Evolutionary conservation across 2,329 filamentous ascomycete genomes (phyloP).

Genomic region (Alternaria incomplexa): DNA sequence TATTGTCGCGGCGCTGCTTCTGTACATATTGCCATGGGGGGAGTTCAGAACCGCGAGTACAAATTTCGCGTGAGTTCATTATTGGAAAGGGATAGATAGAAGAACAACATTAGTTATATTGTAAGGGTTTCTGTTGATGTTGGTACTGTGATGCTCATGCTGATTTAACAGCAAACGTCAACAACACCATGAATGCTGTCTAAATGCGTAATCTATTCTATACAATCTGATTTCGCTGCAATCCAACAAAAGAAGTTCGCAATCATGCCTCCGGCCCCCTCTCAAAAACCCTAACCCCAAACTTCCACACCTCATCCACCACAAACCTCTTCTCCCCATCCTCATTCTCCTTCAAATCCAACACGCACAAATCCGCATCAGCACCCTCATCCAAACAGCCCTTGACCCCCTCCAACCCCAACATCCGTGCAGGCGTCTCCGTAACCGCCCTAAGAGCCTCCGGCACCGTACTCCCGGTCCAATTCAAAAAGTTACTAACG

Average conservation of each 20-base stretch:
- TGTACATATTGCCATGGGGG: conserved; percentile 11
- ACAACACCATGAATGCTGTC: neutral
- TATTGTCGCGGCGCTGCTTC: neutral
- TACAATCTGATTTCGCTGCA: neutral
- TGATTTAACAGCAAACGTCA: too few species aligned
- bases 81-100: conserved; percentile 6
- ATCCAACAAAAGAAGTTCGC: neutral
- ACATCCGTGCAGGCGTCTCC: conserved; percentile 76
- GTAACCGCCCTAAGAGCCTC: conserved; percentile 76
- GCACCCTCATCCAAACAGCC: conserved; percentile 59
- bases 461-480: conserved; percentile 72
- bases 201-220: neutral
- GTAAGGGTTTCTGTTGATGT: neutral
- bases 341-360: conserved; percentile 61
- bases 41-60: conserved; percentile 10
- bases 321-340: conserved; percentile 60
- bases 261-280: conserved; percentile 1
- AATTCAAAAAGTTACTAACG: conserved; percentile 79
- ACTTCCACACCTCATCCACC: conserved; percentile 83
- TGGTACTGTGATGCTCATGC: neutral
- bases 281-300: conserved; percentile 58
- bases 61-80: conserved; percentile 11
- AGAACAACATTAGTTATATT: conserved; percentile 1
- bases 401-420: conserved; percentile 71
- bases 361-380: conserved; percentile 66